A percentile compares a stretch with the other conserved stretches of the same genome.
These are phyloP conservation scores for Ormosia emarginata DNA, from an alignment of 306 rosid genomes.

Conservation along the genomic window DNA sequence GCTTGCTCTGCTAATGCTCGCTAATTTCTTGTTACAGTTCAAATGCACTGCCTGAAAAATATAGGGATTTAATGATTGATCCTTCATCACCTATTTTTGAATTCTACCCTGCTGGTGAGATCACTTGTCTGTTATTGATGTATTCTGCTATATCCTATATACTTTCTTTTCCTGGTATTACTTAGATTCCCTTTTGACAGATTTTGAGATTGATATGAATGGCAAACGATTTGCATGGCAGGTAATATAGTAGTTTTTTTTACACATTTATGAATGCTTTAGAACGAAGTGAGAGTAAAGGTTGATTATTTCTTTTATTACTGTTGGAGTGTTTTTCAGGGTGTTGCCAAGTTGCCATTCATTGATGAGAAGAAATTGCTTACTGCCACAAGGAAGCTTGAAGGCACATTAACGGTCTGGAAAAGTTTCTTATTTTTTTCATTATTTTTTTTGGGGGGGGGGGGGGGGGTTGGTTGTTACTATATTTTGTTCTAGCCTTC, in stretches of 20 bases:
- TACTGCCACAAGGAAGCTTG: constrained; percentile 74
- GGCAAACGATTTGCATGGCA: constrained; percentile 97
- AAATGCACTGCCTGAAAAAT: constrained; percentile 80
- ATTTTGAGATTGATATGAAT: constrained; percentile 96
- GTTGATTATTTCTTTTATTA: not conserved
- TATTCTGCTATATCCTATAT: constrained; percentile 15
- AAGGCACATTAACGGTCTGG: constrained; percentile 80
- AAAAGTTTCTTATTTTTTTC: not conserved
- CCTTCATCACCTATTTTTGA: constrained; percentile 70
- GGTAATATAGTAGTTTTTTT: constrained; percentile 36
- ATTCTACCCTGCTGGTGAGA: constrained; percentile 87
- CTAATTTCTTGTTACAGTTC: constrained; percentile 62
- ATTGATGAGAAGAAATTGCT: constrained; percentile 85
- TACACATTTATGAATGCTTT: not conserved
- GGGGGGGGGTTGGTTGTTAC: not conserved
- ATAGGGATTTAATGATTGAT: constrained; percentile 79
- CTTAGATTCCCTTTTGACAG: constrained; percentile 43
- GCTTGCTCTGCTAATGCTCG: constrained; percentile 15
- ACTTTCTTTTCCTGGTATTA: constrained; percentile 1
- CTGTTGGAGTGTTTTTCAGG: constrained; percentile 46
- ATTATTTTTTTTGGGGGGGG: not conserved
- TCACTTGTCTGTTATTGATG: constrained; percentile 11
- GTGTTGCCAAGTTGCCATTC: constrained; percentile 95
- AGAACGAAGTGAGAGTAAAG: constrained; percentile 13
- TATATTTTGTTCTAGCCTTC: not conserved